Percentiles rank a stretch among this genome's conserved stretches.
phyloP scores from a whole-genome alignment of 129 eudicot genomes.

The Tanacetum coccineum region DNA sequence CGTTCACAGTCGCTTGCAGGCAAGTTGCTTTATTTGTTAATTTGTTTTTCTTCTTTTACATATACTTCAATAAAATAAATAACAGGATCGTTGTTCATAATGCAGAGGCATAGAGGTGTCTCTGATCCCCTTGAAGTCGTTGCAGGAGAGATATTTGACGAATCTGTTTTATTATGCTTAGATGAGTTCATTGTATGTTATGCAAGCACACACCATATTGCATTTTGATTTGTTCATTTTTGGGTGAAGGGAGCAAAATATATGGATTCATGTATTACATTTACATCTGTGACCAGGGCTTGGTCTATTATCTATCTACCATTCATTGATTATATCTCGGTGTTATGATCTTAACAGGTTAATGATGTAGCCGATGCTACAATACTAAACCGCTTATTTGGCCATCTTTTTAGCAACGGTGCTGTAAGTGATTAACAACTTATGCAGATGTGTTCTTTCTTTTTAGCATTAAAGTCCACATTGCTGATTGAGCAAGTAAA shows the following conservation, averaged over 20 bases:
- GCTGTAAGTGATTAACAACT: constrained; percentile 50
- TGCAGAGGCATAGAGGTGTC: constrained; percentile 92
- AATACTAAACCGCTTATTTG: constrained; percentile 79
- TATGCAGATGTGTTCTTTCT: not conserved
- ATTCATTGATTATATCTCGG: not conserved
- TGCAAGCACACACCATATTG: not conserved
- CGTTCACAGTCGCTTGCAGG: constrained; percentile 90
- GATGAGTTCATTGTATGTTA: constrained; percentile 91
- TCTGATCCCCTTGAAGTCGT: constrained; percentile 97
- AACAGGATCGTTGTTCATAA: constrained; percentile 6
- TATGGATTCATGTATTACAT: not conserved
- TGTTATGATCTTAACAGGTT: constrained; percentile 43
- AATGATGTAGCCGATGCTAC: constrained; percentile 96
- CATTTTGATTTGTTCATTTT: not conserved
- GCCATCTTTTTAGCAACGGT: constrained; percentile 73
- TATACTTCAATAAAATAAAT: not conserved
- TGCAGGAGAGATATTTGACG: constrained; percentile 89
- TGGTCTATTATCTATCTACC: not conserved
- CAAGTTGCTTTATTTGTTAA: constrained; percentile 17
- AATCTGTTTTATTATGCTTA: constrained; percentile 80
- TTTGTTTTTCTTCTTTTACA: not conserved
- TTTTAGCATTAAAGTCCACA: not conserved
- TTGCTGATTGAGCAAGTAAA: constrained; percentile 9
- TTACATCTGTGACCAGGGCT: constrained; percentile 2
- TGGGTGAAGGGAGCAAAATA: not conserved